Percentiles rank a stretch among this genome's conserved stretches.
phyloP scores from a whole-genome alignment of 73 alveolate species.

The Paramecium tetraurelia region DNA sequence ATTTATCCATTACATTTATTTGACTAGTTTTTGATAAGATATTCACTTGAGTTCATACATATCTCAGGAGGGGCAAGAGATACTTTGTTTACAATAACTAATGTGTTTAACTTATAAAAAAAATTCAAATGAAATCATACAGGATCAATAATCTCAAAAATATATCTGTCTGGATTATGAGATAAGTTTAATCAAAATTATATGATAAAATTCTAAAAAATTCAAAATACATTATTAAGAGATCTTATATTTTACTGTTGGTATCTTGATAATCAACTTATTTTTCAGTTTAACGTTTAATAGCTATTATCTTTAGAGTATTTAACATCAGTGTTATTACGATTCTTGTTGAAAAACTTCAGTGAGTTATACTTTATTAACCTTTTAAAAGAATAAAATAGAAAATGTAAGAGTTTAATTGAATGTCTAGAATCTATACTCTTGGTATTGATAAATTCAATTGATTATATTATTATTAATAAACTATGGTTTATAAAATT shows the following conservation, averaged over 20 bases:
- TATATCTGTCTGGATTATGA: not conserved
- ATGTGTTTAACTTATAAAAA: not conserved
- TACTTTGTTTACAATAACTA: not conserved
- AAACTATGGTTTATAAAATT: conserved; percentile 57
- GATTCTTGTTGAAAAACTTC: no score
- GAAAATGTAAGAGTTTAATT: no score
- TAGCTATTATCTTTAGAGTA: no score
- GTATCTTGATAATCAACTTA: not conserved
- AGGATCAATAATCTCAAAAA: not conserved
- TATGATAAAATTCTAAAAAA: not conserved
- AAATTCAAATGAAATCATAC: not conserved
- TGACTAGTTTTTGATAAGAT: not conserved
- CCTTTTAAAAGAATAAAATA: no score
- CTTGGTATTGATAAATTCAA: not conserved
- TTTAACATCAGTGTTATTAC: no score
- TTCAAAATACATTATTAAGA: not conserved
- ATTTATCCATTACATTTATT: not conserved
- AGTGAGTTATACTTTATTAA: no score
- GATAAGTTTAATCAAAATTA: not conserved
- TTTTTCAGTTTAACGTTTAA: no score
- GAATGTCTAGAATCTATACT: not conserved
- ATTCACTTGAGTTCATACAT: not conserved
- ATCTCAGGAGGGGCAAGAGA: not conserved
- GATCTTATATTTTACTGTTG: not conserved
- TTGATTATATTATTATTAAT: not conserved